phyloP scores from a whole-genome alignment of 306 rosid genomes.

The Fragaria ananassa region DNA sequence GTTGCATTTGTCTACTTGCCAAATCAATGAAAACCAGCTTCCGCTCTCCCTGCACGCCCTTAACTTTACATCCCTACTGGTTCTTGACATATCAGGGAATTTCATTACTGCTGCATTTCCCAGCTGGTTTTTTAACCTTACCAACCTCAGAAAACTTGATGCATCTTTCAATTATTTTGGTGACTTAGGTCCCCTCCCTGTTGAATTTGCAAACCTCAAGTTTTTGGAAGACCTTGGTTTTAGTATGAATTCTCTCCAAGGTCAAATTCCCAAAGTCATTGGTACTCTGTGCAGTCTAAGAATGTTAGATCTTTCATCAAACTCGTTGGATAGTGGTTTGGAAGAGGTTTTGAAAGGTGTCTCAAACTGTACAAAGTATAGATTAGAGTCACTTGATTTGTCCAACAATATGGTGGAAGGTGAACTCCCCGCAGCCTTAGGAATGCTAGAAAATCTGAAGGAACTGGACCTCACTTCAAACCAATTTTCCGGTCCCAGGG shows the following conservation, averaged over 20 bases:
- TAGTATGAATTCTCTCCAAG: fast-evolving
- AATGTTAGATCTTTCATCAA: neutral
- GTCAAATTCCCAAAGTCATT: neutral
- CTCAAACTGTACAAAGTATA: neutral
- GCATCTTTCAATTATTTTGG: fast-evolving
- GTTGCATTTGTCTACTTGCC: neutral
- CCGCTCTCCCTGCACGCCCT: neutral
- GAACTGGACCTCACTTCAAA: neutral
- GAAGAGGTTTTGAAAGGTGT: neutral
- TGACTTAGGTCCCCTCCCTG: neutral
- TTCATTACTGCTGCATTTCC: neutral
- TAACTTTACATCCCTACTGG: neutral
- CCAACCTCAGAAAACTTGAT: neutral
- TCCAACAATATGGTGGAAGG: neutral
- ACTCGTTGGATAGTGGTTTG: neutral
- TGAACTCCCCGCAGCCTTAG: neutral
- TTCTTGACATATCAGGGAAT: neutral
- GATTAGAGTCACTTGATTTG: neutral
- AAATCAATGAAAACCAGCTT: neutral
- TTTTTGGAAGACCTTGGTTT: neutral
- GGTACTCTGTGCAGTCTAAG: neutral
- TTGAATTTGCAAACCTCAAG: neutral
- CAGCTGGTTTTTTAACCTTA: neutral
- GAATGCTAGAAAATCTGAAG: neutral
- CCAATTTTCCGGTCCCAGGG: neutral